Percentiles rank a stretch among this genome's conserved stretches.
Conservation (phyloP, 805 yeast species). For the Wickerhamomyces alni region DNA sequence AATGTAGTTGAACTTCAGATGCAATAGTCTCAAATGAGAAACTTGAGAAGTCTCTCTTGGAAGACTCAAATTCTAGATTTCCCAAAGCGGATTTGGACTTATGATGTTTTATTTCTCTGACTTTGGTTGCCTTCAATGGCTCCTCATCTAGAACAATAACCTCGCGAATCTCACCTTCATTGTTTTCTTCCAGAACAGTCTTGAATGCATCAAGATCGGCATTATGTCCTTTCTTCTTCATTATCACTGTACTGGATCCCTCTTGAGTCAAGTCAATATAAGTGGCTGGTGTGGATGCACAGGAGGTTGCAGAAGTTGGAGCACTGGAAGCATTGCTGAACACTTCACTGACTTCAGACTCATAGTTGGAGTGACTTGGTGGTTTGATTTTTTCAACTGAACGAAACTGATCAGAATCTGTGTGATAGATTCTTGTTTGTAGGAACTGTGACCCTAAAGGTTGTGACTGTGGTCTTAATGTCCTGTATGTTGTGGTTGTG, state of each 20-base stretch:
- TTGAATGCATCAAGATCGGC: conserved; percentile 3
- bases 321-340: conserved; percentile 13
- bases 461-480: neutral
- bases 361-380: conserved; percentile 20
- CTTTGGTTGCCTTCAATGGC: no score
- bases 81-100: conserved; percentile 11
- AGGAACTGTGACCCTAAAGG: conserved; percentile 16
- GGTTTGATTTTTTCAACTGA: conserved; percentile 8
- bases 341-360: conserved; percentile 20
- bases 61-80: conserved; percentile 1
- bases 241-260: neutral
- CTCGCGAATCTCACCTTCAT: conserved; percentile 17
- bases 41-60: conserved; percentile 7
- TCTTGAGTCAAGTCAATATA: conserved; percentile 12
- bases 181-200: conserved; percentile 12
- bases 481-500: neutral
- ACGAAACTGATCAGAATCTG: conserved; percentile 17
- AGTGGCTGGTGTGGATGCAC: neutral
- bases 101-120: conserved; percentile 1
- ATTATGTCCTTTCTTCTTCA: neutral
- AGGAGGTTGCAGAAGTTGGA: conserved; percentile 8
- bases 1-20: conserved; percentile 17
- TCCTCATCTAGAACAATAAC: conserved; percentile 20
- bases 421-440: conserved; percentile 12
- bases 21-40: conserved; percentile 22